phyloP scores from a whole-genome alignment of 2,329 filamentous ascomycete species.

The Polychaeton citri region DNA sequence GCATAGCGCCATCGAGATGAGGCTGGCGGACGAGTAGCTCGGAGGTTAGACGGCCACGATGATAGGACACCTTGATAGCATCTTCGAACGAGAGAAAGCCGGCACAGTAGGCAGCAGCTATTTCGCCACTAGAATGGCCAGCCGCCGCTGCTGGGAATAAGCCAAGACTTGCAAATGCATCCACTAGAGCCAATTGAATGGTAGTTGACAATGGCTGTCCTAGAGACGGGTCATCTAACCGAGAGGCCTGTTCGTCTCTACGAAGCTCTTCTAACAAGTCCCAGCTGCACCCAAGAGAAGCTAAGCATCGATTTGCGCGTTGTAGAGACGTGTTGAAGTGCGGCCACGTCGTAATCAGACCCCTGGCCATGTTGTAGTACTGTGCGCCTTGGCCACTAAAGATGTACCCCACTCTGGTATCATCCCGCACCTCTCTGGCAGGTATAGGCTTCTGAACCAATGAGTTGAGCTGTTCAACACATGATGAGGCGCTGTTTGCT shows the following conservation, averaged over 20 bases:
- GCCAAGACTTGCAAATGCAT: slow-evolving; percentile 20
- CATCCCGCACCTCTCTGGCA: slow-evolving; percentile 1
- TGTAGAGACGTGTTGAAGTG: too few species aligned
- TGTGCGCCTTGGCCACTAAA: not conserved
- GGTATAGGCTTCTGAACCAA: too few species aligned
- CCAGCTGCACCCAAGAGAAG: too few species aligned
- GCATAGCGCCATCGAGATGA: too few species aligned
- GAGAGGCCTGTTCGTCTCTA: too few species aligned
- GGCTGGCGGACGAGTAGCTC: too few species aligned
- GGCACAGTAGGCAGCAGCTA: slow-evolving; percentile 18
- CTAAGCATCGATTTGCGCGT: too few species aligned
- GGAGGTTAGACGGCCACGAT: too few species aligned
- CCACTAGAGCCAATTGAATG: slow-evolving; percentile 37
- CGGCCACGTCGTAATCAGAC: too few species aligned
- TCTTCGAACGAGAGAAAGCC: slow-evolving; percentile 9
- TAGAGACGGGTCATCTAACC: too few species aligned
- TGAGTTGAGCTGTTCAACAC: slow-evolving; percentile 4
- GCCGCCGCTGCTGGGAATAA: slow-evolving; percentile 11
- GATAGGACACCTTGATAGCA: slow-evolving; percentile 11
- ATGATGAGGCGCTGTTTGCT: slow-evolving; percentile 3
- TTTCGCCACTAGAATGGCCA: slow-evolving; percentile 22
- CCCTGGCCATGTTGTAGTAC: slow-evolving; percentile 8
- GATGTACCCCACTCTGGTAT: slow-evolving; percentile 7
- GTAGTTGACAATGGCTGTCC: slow-evolving; percentile 43
- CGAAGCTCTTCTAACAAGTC: too few species aligned